Percentiles rank a stretch among this genome's conserved stretches.
Conservation (phyloP, 202 grass and related monocot genomes). For the Setaria viridis region DNA sequence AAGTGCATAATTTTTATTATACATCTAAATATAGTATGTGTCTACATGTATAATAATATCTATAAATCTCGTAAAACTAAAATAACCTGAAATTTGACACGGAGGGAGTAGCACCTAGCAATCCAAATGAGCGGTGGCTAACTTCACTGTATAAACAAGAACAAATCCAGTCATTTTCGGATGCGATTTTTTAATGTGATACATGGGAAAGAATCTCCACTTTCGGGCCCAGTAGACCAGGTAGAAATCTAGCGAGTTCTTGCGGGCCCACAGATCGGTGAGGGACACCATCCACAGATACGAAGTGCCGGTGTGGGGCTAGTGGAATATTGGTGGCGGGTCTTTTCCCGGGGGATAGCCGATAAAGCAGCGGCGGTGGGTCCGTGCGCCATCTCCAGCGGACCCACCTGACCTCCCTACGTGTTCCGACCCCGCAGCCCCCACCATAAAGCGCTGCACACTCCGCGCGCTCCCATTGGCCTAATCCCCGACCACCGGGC, state of each 20-base stretch:
- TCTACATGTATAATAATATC: too few relatives aligned
- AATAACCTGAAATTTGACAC: too few relatives aligned
- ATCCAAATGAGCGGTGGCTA: too few relatives aligned
- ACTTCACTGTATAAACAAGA: too few relatives aligned
- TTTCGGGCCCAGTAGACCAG: neutral
- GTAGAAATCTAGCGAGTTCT: neutral
- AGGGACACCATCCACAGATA: neutral
- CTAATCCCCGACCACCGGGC: neutral
- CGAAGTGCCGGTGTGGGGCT: neutral
- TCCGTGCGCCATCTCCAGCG: neutral
- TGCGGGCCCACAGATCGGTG: neutral
- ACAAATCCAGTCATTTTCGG: too few relatives aligned
- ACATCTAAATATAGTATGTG: too few relatives aligned
- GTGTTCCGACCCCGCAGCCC: constrained; percentile 34
- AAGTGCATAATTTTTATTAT: too few relatives aligned
- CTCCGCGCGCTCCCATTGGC: constrained; percentile 47
- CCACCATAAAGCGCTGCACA: constrained; percentile 42
- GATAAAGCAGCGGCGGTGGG: constrained; percentile 23
- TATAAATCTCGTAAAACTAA: too few relatives aligned
- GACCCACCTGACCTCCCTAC: neutral
- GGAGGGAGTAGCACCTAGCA: too few relatives aligned
- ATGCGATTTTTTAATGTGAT: too few relatives aligned
- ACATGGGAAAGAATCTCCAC: neutral
- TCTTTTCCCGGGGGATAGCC: neutral
- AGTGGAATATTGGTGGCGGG: constrained; percentile 27